Conservation (phyloP, 805 yeast species). For the Kazachstania taianensis region DNA sequence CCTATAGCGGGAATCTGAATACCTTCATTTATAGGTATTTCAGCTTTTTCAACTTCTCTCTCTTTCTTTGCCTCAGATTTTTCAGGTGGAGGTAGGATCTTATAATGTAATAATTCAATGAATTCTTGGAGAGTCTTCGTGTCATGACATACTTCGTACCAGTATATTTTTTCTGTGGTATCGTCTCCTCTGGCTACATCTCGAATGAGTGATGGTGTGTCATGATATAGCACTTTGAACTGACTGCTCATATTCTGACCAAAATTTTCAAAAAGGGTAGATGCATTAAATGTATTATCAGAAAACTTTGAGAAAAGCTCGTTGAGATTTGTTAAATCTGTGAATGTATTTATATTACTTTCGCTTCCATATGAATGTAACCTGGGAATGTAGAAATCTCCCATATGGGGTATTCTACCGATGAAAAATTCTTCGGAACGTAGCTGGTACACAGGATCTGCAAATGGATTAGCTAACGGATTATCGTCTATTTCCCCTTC, state of each 20-base stretch:
- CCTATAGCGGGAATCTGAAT: not conserved
- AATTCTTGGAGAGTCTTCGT: constrained; percentile 13
- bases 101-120: constrained; percentile 12
- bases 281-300: constrained; percentile 8
- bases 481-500: constrained; percentile 16
- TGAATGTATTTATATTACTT: constrained; percentile 9
- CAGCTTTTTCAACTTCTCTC: constrained; percentile 1
- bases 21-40: not conserved
- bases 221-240: constrained; percentile 19
- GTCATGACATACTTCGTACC: constrained; percentile 22
- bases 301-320: constrained; percentile 10
- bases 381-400: constrained; percentile 24
- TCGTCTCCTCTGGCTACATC: constrained; percentile 8
- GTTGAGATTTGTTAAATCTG: constrained; percentile 12
- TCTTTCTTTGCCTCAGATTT: constrained; percentile 3
- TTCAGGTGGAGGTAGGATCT: constrained; percentile 5
- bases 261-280: constrained; percentile 13
- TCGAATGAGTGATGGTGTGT: constrained; percentile 14
- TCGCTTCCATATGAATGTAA: constrained; percentile 15
- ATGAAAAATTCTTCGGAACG: constrained; percentile 20
- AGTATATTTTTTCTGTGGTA: constrained; percentile 9
- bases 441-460: constrained; percentile 17
- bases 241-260: constrained; percentile 15
- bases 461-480: constrained; percentile 18
- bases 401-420: constrained; percentile 21